phyloP scores from a whole-genome alignment of 192 early-diverging fungal species.

The Haplosporangium gracile region DNA sequence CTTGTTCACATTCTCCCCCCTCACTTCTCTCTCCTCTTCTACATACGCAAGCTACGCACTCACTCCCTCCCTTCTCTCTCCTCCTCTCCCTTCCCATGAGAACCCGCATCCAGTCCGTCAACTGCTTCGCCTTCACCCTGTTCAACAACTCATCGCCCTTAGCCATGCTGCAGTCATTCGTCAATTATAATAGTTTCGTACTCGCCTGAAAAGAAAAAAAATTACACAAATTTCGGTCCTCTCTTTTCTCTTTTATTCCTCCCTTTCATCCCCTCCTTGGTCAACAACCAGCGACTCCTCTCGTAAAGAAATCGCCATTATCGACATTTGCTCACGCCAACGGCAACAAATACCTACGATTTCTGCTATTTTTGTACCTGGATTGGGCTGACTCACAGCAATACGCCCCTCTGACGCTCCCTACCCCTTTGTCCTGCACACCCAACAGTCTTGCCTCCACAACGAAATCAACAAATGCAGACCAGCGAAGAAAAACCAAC shows the following conservation, averaged over 20 bases:
- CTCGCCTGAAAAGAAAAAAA: background rate
- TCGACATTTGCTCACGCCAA: background rate
- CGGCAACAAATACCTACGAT: background rate
- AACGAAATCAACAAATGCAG: background rate
- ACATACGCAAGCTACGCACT: background rate
- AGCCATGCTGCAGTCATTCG: background rate
- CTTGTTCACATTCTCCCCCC: background rate
- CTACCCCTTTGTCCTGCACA: background rate
- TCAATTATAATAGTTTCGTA: background rate
- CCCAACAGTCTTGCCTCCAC: background rate
- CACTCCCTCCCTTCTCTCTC: background rate
- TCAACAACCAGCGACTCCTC: background rate
- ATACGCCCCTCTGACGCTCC: background rate
- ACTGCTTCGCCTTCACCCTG: conserved; percentile 7
- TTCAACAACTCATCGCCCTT: conserved; percentile 2
- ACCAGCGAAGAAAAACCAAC: background rate
- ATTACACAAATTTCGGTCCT: background rate
- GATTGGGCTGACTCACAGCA: background rate
- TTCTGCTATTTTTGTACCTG: background rate
- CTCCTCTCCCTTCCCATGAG: background rate
- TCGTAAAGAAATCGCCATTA: background rate
- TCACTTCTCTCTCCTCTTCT: too few species aligned
- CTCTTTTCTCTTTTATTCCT: background rate
- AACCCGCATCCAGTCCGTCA: background rate
- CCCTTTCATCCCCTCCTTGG: background rate